Conservation (phyloP, 495 filamentous ascomycete genomes). For the Achaetomiella virescens region DNA sequence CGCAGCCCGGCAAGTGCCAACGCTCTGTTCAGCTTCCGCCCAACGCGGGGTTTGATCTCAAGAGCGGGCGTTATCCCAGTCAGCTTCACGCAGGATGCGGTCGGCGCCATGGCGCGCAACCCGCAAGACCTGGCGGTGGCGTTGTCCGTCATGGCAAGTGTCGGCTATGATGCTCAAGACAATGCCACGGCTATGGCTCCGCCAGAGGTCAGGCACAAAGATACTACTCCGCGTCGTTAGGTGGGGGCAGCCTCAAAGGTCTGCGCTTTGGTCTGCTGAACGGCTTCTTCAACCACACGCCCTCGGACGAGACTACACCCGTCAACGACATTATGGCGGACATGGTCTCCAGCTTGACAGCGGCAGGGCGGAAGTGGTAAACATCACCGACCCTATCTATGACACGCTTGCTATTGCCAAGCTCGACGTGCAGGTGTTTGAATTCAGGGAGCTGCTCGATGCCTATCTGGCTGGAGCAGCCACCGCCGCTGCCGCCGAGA, state of each 20-base stretch:
- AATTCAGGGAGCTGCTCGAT: constrained; percentile 49
- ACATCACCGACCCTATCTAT: constrained; percentile 46
- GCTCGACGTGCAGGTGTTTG: constrained; percentile 53
- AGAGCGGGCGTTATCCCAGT: constrained; percentile 52
- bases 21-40: constrained; percentile 53
- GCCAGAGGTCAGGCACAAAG: constrained; percentile 27
- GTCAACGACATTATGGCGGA: constrained; percentile 44
- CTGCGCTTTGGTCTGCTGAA: constrained; percentile 43
- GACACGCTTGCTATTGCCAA: constrained; percentile 40
- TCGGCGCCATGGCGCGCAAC: constrained; percentile 53
- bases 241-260: constrained; percentile 33
- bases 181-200: constrained; percentile 40
- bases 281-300: constrained; percentile 44
- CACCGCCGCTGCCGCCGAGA: constrained; percentile 16
- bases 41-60: constrained; percentile 52
- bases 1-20: constrained; percentile 59
- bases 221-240: constrained; percentile 37
- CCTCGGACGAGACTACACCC: constrained; percentile 43
- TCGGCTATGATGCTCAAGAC: constrained; percentile 40
- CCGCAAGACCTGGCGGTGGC: constrained; percentile 49
- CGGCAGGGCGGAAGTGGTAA: constrained; percentile 37
- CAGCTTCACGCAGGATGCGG: constrained; percentile 54
- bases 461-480: constrained; percentile 38
- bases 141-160: constrained; percentile 51
- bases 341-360: constrained; percentile 28